Evolutionary conservation across 306 rosid species (phyloP).

Genomic region (Prunus davidiana): DNA sequence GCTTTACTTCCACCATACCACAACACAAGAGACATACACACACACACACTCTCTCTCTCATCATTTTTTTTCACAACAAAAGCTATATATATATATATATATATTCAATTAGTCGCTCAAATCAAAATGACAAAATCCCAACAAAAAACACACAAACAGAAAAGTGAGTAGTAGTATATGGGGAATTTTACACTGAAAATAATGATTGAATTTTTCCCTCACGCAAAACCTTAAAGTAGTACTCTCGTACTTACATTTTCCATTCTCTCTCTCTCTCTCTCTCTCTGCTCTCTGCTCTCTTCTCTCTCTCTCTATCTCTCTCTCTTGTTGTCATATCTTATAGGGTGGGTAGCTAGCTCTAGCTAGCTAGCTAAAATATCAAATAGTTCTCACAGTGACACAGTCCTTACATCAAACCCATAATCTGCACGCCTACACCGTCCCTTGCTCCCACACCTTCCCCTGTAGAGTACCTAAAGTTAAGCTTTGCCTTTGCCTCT

Average conservation of each 20-base stretch:
- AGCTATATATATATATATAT: neutral
- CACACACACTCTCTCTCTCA: neutral
- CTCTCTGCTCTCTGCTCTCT: neutral
- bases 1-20: neutral
- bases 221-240: slow-evolving; percentile 55
- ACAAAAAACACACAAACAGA: neutral
- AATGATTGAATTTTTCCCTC: slow-evolving; percentile 36
- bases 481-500: neutral
- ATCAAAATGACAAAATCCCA: neutral
- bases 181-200: slow-evolving; percentile 34
- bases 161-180: neutral
- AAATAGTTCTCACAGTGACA: slow-evolving; percentile 56
- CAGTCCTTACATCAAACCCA: slow-evolving; percentile 47
- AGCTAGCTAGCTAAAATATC: slow-evolving; percentile 31
- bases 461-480: neutral
- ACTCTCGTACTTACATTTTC: slow-evolving; percentile 31
- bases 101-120: neutral
- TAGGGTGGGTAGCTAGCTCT: slow-evolving; percentile 1
- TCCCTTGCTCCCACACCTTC: neutral
- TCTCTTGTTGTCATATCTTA: slow-evolving; percentile 52
- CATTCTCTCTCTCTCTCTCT: neutral
- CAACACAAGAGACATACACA: neutral
- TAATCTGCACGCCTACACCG: slow-evolving; percentile 41
- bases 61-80: neutral
- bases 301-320: slow-evolving; percentile 6